Evolutionary conservation across 2,329 filamentous ascomycete species (phyloP), one percentile per base, ranked within the genome.

Genomic region (Thelonectria discophora): DNA sequence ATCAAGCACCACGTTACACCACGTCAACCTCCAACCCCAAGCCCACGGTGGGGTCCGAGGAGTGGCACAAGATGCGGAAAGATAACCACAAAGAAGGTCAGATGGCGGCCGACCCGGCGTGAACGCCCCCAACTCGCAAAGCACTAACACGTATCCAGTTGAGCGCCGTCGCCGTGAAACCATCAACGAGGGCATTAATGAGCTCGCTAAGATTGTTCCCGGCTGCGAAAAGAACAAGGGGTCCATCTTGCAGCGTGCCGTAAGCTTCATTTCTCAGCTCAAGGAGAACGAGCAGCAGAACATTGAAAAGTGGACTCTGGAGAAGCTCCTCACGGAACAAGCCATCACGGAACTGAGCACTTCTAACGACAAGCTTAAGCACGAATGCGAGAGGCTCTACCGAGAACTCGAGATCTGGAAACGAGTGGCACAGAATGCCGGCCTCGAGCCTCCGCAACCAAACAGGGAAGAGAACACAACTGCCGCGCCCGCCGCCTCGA

Each of bases 171-270:
- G 95, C 46, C 92, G 95, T 65, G 95, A 99, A 79, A 97, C 95
- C 0, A 99, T 99, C 76, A 99, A 99, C 69, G 95, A 99, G 79
- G 95, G 95, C 51, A 99, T 99, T 71, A 98, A 97, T 74, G 95
- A 98, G 78, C 87, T 99, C 30, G 92, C 94, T 69, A 98, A 97
- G 81, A 97, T 99, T 68, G 95, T 99, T 0, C 95, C 95, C 0
- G 93, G 93, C 13, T 97, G 94, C 73, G 95, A 99, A 79, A 99
- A 98, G 84, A 98, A 99, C 82, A 99, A 99, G 79, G 95, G 95
- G 1, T 96, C 93, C 2, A 98, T 99, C 66, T 82, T 99, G 39
- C 92, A 96, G 75, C 92, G 94, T 34, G 93, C 95, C 0, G 94
- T 97, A 10, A 89, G 93, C 66, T 98, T 97, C 80, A 98, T 99